phyloP scores from a whole-genome alignment of 371 early-diverging fungal genomes.

The Modicella reniformis region DNA sequence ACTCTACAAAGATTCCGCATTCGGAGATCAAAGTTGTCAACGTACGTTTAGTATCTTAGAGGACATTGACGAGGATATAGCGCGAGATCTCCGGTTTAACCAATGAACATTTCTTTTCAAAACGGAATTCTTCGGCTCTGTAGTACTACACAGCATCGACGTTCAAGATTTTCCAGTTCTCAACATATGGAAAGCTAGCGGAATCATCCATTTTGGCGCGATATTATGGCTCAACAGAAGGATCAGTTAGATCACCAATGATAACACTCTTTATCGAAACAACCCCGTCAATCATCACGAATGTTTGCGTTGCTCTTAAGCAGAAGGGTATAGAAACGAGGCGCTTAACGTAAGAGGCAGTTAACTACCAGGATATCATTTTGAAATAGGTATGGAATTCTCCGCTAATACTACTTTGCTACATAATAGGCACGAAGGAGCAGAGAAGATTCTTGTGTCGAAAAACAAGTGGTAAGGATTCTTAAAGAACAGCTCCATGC shows the following conservation, averaged over 20 bases:
- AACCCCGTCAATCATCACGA: slow-evolving; percentile 17
- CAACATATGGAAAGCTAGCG: slow-evolving; percentile 19
- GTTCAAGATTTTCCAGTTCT: slow-evolving; percentile 34
- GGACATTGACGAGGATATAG: not conserved
- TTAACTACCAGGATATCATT: too few species aligned
- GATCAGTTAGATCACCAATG: slow-evolving; percentile 20
- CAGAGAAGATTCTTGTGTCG: slow-evolving; percentile 14
- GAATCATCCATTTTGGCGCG: slow-evolving; percentile 38
- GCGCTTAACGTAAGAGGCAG: slow-evolving; percentile 33
- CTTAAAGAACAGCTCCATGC: not conserved
- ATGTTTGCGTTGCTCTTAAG: slow-evolving; percentile 24
- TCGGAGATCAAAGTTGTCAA: slow-evolving; percentile 32
- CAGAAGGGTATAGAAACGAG: slow-evolving; percentile 32
- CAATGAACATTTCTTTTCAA: not conserved
- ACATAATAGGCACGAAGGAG: slow-evolving; percentile 16
- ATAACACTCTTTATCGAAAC: slow-evolving; percentile 34
- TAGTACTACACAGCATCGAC: slow-evolving; percentile 47
- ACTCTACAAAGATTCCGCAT: slow-evolving; percentile 35
- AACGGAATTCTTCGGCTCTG: not conserved
- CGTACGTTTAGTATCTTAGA: slow-evolving; percentile 9
- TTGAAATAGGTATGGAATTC: not conserved
- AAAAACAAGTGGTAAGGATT: slow-evolving; percentile 16
- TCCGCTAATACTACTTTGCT: not conserved
- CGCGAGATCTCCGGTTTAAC: not conserved
- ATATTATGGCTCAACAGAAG: slow-evolving; percentile 19